Conservation (phyloP, 371 early-diverging fungal genomes). For the Blastocladiella emersonii region DNA sequence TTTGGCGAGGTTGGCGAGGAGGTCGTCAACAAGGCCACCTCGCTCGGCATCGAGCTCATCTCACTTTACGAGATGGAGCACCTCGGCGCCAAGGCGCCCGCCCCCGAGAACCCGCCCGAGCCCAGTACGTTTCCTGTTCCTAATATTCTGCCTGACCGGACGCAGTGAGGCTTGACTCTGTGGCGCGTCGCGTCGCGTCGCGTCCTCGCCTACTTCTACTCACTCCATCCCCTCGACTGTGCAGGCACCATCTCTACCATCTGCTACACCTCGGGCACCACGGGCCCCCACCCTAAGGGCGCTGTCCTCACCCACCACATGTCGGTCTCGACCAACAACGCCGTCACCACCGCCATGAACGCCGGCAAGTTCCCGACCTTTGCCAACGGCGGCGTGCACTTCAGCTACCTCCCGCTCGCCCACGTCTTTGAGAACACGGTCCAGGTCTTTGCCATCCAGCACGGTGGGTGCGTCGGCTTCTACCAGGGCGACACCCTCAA, state of each 20-base stretch:
- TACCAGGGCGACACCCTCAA: conserved; percentile 67
- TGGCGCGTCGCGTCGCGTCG: too few relatives aligned
- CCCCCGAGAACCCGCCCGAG: conserved; percentile 48
- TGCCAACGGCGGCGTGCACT: conserved; percentile 4
- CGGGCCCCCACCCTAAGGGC: conserved; percentile 85
- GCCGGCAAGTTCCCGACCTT: neutral
- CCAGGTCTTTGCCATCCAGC: conserved; percentile 53
- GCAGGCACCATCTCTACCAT: conserved; percentile 67
- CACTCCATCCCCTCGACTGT: conserved; percentile 23
- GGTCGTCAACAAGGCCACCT: conserved; percentile 22
- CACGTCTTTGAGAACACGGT: conserved; percentile 81
- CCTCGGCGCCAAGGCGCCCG: conserved; percentile 45
- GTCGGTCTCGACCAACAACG: conserved; percentile 38
- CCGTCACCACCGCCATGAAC: conserved; percentile 12
- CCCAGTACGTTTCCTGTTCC: conserved; percentile 10
- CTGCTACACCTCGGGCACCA: conserved; percentile 93
- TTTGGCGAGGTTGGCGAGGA: conserved; percentile 43
- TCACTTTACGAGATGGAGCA: conserved; percentile 40
- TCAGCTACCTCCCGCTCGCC: conserved; percentile 32
- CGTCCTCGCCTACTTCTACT: too few relatives aligned
- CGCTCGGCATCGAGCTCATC: conserved; percentile 22
- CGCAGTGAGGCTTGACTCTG: too few relatives aligned
- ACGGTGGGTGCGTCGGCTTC: conserved; percentile 27
- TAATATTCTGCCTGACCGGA: neutral
- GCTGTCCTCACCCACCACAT: conserved; percentile 70